Base-by-base conservation (phyloP, 768 basidiomycete species). In the Lentinus tigrinus region DNA sequence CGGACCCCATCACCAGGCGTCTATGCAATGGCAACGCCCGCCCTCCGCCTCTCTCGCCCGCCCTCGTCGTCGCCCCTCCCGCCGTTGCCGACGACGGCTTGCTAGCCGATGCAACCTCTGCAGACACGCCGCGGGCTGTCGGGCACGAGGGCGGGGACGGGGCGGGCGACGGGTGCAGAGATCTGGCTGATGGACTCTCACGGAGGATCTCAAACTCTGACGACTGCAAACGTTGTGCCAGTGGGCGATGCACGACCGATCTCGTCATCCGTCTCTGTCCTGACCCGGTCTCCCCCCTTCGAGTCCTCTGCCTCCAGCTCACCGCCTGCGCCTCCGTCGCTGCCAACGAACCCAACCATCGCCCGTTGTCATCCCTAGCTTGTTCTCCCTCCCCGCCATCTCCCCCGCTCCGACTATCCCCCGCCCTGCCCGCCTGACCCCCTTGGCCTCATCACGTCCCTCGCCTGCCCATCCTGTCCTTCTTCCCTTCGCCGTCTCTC, bases 401-500 rank as follows among this genome's bases (percentile, higher is more conserved):
- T 2, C 13, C 50, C 17, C 50, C 37, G 16, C 21, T 42, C 50
- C 49, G 56, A 56, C 55, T 47, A 43, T 52, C 47, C 37, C 34
- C 48, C 40, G 47, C 39, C 14, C 40, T 40, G 51, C 39, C 42
- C 51, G 38, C 24, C 39, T 42, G 38, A 42, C 39, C 51, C 31
- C 27, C 27, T 17, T 28, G 21, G 46, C 46, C 46, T 40, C 9
- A 40, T 19, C 14, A 40, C 16, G 16, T 16, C 4, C 16, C 39
- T 16, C 19, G 16, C 19, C 36, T 37, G 9, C 16, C 36, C 36
- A 9, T 16, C 36, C 36, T 9, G 36, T 37, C 9, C 36, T 37
- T 37, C 36, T 37, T 37, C 16, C 36, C 19, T 17, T 17, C 39
- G 14, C 39, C 19, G 36, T 9, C 36, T 37, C 16, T 16, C 17